Base-by-base conservation (phyloP, 768 basidiomycete genomes). In the Tylopilus cervinicoccineus region DNA sequence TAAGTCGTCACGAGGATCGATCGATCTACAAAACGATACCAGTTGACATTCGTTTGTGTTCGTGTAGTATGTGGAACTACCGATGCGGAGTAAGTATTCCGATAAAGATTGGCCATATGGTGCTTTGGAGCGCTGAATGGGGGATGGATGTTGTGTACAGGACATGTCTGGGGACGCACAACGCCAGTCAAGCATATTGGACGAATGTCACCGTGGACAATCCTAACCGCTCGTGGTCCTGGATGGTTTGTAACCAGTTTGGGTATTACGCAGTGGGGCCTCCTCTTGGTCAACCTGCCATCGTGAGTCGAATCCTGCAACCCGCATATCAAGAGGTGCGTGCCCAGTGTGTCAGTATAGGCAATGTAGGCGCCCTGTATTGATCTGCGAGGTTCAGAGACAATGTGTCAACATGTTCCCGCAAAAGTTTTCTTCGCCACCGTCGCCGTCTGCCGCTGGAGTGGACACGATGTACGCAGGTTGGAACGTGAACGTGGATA, bases 191-290 rank as follows among this genome's bases (percentile, higher is more conserved):
- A 43, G 43, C 63, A 1, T 77, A 59, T 61, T 89, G 72, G 67
- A 82, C 81, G 12, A 67, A 83, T 51, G 80, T 72, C 2, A 64
- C 70, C 5, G 65, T 87, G 32, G 69, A 86, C 61, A 80, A 88
- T 52, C 50, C 70, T 0, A 54, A 50, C 5, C 76, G 86, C 22
- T 85, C 86, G 3, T 89, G 86, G 85, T 65, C 70, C 49, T 89
- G 86, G 86, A 79, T 86, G 57, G 76, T 82, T 5, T 88, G 86
- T 59, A 86, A 83, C 56, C 76, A 88, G 66, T 74, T 88, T 1
- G 86, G 86, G 26, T 85, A 53, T 48, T 70, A 59, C 53, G 67
- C 67, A 51, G 70, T 63, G 6, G 67, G 73, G 29, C 72, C 75
- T 2, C 75, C 75, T 1, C 13, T 28, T 6, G 62, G 55, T 19